phyloP scores from a whole-genome alignment of 345 rosid genomes.

The Capsella bursapastoris region DNA sequence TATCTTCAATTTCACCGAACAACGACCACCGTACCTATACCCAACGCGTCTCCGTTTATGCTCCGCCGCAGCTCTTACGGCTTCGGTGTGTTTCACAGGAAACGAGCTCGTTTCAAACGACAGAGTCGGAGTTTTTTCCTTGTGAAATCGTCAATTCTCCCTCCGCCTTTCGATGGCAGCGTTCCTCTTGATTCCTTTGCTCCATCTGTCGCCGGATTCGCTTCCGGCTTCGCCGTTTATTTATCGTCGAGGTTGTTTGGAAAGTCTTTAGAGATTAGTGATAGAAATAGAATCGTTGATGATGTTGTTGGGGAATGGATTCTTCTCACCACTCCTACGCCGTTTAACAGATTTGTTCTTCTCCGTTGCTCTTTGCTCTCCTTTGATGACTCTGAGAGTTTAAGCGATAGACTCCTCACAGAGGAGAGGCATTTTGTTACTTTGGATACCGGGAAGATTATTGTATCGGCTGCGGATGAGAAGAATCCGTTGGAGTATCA shows the following conservation, averaged over 20 bases:
- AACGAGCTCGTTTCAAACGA: slow-evolving; percentile 58
- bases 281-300: slow-evolving; percentile 20
- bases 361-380: slow-evolving; percentile 83
- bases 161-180: slow-evolving; percentile 51
- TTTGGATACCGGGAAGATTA: slow-evolving; percentile 68
- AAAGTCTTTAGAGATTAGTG: slow-evolving; percentile 7
- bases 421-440: slow-evolving; percentile 86
- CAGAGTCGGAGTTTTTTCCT: slow-evolving; percentile 35
- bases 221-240: slow-evolving; percentile 64
- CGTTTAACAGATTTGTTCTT: slow-evolving; percentile 86
- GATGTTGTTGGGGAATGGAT: slow-evolving; percentile 79
- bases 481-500: slow-evolving; percentile 62
- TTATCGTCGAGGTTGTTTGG: slow-evolving; percentile 45
- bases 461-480: slow-evolving; percentile 43
- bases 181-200: slow-evolving; percentile 51
- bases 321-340: slow-evolving; percentile 78
- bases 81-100: slow-evolving; percentile 48
- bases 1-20: slow-evolving; percentile 3
- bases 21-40: slow-evolving; percentile 32
- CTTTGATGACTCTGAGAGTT: slow-evolving; percentile 55
- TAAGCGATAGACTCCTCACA: slow-evolving; percentile 68
- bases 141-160: slow-evolving; percentile 42
- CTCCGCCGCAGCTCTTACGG: slow-evolving; percentile 45
- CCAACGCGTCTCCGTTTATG: slow-evolving; percentile 41
- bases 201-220: slow-evolving; percentile 58